Conservation (phyloP, 2,329 filamentous ascomycete species). For the Trichoderma semiorbis region DNA sequence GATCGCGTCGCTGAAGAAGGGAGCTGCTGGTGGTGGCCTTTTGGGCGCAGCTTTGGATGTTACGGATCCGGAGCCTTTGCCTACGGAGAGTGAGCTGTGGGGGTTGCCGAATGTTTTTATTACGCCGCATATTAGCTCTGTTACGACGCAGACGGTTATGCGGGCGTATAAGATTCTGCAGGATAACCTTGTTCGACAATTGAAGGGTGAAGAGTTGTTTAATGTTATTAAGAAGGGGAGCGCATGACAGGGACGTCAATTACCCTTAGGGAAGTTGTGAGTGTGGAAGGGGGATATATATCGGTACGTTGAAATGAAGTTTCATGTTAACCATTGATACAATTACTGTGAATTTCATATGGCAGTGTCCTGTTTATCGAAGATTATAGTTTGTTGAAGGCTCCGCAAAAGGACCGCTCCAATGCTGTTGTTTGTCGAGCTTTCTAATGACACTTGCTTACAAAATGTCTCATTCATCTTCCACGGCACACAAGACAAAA, state of each 20-base stretch:
- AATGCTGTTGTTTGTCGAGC: not conserved
- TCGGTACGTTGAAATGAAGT: not conserved
- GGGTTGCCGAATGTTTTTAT: constrained; percentile 6
- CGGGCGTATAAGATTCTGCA: not conserved
- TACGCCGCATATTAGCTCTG: not conserved
- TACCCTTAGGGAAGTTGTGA: not conserved
- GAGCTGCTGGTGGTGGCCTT: not conserved
- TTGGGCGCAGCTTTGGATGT: not conserved
- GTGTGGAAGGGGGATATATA: not conserved
- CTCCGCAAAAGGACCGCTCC: not conserved
- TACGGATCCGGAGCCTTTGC: constrained; percentile 1
- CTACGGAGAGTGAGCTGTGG: not conserved
- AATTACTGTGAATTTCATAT: not conserved
- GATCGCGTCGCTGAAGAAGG: not conserved
- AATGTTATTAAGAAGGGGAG: not conserved
- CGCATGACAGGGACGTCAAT: not conserved
- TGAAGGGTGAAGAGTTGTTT: not conserved
- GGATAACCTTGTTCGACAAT: not conserved
- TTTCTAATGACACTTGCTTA: not conserved
- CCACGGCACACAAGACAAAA: not conserved
- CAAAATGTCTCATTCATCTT: not conserved
- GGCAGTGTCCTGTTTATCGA: not conserved
- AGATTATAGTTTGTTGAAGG: not conserved
- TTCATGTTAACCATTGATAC: not conserved
- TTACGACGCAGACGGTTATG: not conserved